These are phyloP conservation scores for Pseudocercospora eumusae DNA, from an alignment of 2,329 filamentous ascomycete species.

Conservation along the genomic window DNA sequence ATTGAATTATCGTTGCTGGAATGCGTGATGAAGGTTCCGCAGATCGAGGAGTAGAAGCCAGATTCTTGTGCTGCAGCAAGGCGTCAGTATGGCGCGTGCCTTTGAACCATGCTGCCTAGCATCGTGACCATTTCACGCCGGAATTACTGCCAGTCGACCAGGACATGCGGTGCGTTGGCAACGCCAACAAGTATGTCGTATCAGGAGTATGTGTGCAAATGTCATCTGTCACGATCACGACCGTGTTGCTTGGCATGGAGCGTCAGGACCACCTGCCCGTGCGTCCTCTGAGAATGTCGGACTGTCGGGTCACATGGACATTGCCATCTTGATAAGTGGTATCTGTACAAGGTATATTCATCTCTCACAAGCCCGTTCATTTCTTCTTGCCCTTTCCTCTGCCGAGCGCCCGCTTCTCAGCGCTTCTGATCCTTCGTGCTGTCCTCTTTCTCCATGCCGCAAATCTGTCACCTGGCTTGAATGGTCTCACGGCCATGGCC, in stretches of 20 bases:
- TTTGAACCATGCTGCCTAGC: no score
- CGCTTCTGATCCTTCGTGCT: conserved; percentile 52
- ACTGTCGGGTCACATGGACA: background rate
- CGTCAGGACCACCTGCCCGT: background rate
- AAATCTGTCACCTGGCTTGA: conserved; percentile 62
- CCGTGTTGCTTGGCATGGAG: background rate
- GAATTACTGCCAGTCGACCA: background rate
- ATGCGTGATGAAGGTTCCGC: no score
- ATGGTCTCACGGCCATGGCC: conserved; percentile 57
- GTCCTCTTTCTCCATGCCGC: conserved; percentile 64
- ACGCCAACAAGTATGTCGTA: background rate
- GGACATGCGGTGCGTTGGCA: background rate
- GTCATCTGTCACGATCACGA: background rate
- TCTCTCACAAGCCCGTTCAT: conserved; percentile 1
- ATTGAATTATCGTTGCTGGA: no score
- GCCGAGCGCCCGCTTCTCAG: conserved; percentile 57
- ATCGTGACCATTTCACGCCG: no score
- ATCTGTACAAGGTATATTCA: conserved; percentile 5
- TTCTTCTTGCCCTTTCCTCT: conserved; percentile 43
- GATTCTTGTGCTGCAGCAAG: no score
- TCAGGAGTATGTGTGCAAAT: background rate
- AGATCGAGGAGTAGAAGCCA: no score
- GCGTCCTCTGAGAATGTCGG: background rate
- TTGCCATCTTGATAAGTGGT: background rate
- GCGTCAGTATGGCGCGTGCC: no score